Evolutionary conservation across 805 yeast genomes (phyloP), one percentile per base, ranked within the genome.

Genomic region (Komagataella mondaviorum): DNA sequence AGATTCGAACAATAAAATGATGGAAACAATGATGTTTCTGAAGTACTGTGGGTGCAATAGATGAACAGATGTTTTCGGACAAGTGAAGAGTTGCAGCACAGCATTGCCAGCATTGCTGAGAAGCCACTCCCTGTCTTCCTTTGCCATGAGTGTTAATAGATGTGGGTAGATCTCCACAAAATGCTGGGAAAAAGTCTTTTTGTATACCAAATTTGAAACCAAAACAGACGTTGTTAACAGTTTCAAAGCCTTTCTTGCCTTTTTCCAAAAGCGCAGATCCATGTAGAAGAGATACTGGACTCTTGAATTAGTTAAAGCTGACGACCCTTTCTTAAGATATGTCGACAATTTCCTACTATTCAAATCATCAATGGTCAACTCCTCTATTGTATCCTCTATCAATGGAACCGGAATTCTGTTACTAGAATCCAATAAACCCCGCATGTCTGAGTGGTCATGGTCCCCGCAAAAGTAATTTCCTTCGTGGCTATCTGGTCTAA

Each of bases 191-290:
- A 83, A 77, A 12, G 63, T 54, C 0, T 68, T 63, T 57, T 85
- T 83, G 54, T 65, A 71, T 0, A 61, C 59, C 3, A 71, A 55
- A 47, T 80, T 78, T 0, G 81, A 71, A 1, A 85, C 70, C 23
- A 84, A 61, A 0, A 80, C 70, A 0, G 88, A 81, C 7, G 83
- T 67, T 3, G 84, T 55, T 1, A 79, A 60, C 23, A 71, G 67
- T 48, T 76, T 73, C 16, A 85, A 51, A 6, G 62, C 61, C 47
- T 69, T 71, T 59, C 93, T 72, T 6, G 75, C 58, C 3, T 58
- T 56, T 52, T 81, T 80, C 66, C 80, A 71, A 39, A 75, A 74
- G 55, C 93, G 70, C 44, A 77, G 70, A 54, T 85, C 86, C 53
- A 83, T 76, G 53, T 71, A 72, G 44, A 83, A 63, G 20, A 85